These are phyloP conservation scores for Sporothrix curviconia DNA, from an alignment of 2,329 filamentous ascomycete genomes.

Conservation along the genomic window DNA sequence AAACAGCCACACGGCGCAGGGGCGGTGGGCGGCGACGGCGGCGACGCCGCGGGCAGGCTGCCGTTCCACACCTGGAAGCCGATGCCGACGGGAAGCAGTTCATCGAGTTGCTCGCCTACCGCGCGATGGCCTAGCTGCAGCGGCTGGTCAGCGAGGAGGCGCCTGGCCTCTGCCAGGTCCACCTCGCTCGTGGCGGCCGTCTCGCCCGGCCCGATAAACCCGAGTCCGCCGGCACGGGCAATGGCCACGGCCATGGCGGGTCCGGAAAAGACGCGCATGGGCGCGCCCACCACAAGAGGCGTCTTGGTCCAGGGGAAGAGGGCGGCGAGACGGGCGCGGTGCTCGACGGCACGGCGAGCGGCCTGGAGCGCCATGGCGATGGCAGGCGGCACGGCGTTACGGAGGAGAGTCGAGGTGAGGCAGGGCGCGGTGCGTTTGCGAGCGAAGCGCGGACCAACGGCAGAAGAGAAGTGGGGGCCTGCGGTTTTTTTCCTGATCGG, in stretches of 20 bases:
- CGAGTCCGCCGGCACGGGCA: conserved; percentile 35
- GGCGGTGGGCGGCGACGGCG: conserved; percentile 45
- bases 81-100: conserved; percentile 46
- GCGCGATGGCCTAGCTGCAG: conserved; percentile 31
- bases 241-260: conserved; percentile 34
- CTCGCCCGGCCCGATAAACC: conserved; percentile 23
- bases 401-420: too few relatives aligned
- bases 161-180: conserved; percentile 2
- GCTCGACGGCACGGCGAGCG: conserved; percentile 10
- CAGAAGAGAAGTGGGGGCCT: neutral
- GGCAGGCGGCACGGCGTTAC: too few relatives aligned
- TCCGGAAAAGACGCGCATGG: conserved; percentile 34
- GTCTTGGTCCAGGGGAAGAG: conserved; percentile 31
- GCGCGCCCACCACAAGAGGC: conserved; percentile 36
- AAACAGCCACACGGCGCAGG: conserved; percentile 61
- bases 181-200: conserved; percentile 13
- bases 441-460: neutral
- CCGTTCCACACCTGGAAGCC: conserved; percentile 55
- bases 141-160: conserved; percentile 16
- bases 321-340: conserved; percentile 2
- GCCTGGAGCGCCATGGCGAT: too few relatives aligned
- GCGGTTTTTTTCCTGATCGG: neutral
- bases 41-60: conserved; percentile 36
- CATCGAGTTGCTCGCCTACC: too few relatives aligned
- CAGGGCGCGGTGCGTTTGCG: too few relatives aligned